A percentile compares a stretch with the other conserved stretches of the same genome.
These are phyloP conservation scores for Cardamine chenopodiifolia DNA, from an alignment of 345 rosid species.

Conservation along the genomic window DNA sequence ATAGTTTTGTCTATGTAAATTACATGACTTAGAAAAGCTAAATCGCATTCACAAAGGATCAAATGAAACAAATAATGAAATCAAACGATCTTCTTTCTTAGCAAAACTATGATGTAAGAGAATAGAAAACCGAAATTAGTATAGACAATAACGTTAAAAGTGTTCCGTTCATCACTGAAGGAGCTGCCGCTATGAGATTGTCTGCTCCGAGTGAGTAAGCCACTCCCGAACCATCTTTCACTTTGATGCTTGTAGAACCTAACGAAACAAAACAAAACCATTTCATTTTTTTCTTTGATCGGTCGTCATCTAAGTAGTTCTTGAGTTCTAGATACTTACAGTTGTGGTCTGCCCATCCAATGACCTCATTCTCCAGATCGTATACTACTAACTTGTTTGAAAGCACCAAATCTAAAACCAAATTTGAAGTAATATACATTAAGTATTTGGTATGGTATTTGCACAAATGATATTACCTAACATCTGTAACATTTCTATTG, in stretches of 20 bases:
- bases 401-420: slow-evolving; percentile 77
- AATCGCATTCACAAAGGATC: slow-evolving; percentile 25
- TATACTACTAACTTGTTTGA: slow-evolving; percentile 87
- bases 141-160: slow-evolving; percentile 45
- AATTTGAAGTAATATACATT: neutral
- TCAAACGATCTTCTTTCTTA: neutral
- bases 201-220: slow-evolving; percentile 57
- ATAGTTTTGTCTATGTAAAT: slow-evolving; percentile 32
- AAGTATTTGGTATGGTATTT: neutral
- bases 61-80: slow-evolving; percentile 32
- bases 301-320: neutral
- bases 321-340: slow-evolving; percentile 59
- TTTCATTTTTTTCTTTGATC: slow-evolving; percentile 4
- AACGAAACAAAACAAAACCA: slow-evolving; percentile 4
- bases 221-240: slow-evolving; percentile 58
- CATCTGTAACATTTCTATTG: neutral
- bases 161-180: slow-evolving; percentile 31
- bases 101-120: slow-evolving; percentile 43
- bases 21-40: slow-evolving; percentile 26
- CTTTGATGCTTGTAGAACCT: slow-evolving; percentile 81
- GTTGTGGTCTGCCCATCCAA: slow-evolving; percentile 90
- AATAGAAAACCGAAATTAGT: slow-evolving; percentile 47
- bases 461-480: neutral
- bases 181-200: slow-evolving; percentile 52
- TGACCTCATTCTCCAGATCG: slow-evolving; percentile 70